Evolutionary conservation across 23 red algal species (phyloP).

Genomic region (Gracilaria domingensis): DNA sequence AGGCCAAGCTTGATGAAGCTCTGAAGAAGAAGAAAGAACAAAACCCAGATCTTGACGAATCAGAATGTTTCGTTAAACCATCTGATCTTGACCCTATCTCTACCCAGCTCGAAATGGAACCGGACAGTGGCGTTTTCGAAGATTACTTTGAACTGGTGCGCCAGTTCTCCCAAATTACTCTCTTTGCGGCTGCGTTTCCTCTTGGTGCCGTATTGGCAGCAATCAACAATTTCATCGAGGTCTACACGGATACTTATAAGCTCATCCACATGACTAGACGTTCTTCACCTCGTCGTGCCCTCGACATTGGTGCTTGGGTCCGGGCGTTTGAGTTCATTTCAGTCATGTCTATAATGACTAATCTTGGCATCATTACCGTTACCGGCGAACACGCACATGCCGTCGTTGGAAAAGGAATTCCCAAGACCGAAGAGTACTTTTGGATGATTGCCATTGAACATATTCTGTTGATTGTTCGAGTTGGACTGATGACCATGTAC

Average conservation of each 20-base stretch:
- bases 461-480: constrained; percentile 62
- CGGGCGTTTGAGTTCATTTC: constrained; percentile 90
- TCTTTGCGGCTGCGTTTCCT: constrained; percentile 90
- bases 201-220: constrained; percentile 68
- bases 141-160: constrained; percentile 90
- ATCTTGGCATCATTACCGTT: constrained; percentile 84
- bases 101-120: constrained; percentile 77
- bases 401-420: constrained; percentile 67
- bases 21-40: constrained; percentile 74
- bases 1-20: constrained; percentile 73
- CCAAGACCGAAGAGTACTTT: constrained; percentile 73
- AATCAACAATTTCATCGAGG: constrained; percentile 80
- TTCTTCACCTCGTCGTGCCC: constrained; percentile 67
- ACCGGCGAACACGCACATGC: constrained; percentile 60
- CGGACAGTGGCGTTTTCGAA: constrained; percentile 79
- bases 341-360: constrained; percentile 82
- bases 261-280: constrained; percentile 65
- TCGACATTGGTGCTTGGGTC: constrained; percentile 87
- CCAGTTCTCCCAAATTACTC: constrained; percentile 85
- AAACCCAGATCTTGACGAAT: constrained; percentile 77
- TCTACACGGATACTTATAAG: constrained; percentile 85
- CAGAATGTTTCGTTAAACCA: constrained; percentile 61
- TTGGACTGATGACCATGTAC: constrained; percentile 52
- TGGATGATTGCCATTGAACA: constrained; percentile 85
- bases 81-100: constrained; percentile 70